Base-by-base conservation (phyloP, 2,329 filamentous ascomycete genomes). In the Fonsecaea nubica region DNA sequence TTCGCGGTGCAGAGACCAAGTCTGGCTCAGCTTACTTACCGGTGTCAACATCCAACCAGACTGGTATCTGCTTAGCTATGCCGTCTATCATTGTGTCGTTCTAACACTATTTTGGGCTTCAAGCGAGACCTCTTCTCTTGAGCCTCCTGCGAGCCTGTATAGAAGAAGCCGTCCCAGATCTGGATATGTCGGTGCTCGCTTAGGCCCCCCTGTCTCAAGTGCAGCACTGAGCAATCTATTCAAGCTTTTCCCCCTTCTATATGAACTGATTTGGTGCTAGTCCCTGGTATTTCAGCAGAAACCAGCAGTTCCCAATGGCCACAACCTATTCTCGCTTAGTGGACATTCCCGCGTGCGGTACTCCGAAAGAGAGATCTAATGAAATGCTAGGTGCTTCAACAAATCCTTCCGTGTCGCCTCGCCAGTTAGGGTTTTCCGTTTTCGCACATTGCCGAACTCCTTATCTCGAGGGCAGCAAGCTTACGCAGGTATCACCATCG, bases 31-130 rank as follows among this genome's bases (percentile, higher is more conserved):
- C 79, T 71, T 74, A 85, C 79, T 71, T 74, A 85, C 85, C 85
- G 75, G 87, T 87, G 77, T 90, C 87, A 71, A 87, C 89, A 75
- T 90, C 87, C 58, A 90, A 78, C 87, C 87, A 90, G 38, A 90
- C 72, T 8, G 84, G 84, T 40, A 75, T 76, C 53, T 10, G 15
- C 40, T 45, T 25, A 10, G 10, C 45, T 13, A 25, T 50, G 18
- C 68, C 67, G 42, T 59, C 55, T n/a, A 30, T 40, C 60, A 63
- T 63, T 25, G 36, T 38, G 36, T 50, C 53, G 60, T 40, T 38
- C n/a, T 62, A 18, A 8, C 36, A 12, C 9, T 38, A 48, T 55
- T 7, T 42, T 36, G 40, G 13, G 15, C 12, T 36, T 30, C 32
- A 25, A 10, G 32, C 7, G 8, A 38, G 21, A 30, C 36, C 40